Evolutionary conservation across 2,329 filamentous ascomycete species (phyloP).

Genomic region (Cladobotryum protrusum): DNA sequence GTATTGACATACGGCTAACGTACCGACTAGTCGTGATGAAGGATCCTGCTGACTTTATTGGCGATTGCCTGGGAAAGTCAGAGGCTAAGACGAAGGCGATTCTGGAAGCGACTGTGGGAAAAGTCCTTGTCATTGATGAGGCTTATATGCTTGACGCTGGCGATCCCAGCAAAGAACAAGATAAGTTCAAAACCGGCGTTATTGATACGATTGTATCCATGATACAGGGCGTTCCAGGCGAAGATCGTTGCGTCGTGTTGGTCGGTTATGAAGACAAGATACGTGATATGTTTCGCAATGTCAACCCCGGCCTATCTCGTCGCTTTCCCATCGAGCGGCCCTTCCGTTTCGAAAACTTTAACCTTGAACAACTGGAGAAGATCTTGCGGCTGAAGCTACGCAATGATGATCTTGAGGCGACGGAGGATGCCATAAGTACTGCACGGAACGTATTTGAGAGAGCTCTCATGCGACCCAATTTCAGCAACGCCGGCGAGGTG

Average conservation of each 20-base stretch:
- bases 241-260: conserved; percentile 67
- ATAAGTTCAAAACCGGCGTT: conserved; percentile 55
- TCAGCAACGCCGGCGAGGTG: conserved; percentile 70
- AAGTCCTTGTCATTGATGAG: conserved; percentile 73
- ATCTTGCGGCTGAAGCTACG: conserved; percentile 61
- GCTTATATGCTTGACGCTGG: conserved; percentile 59
- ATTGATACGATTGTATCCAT: conserved; percentile 71
- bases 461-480: conserved; percentile 58
- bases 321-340: conserved; percentile 59
- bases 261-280: conserved; percentile 66
- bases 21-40: conserved; percentile 53
- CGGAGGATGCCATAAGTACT: conserved; percentile 43
- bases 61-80: conserved; percentile 54
- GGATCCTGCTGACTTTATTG: conserved; percentile 67
- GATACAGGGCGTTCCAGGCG: conserved; percentile 61
- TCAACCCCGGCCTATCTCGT: conserved; percentile 62
- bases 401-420: conserved; percentile 47
- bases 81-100: conserved; percentile 67
- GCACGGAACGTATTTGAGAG: conserved; percentile 54
- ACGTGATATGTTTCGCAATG: conserved; percentile 65
- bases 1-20: not conserved
- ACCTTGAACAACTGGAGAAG: conserved; percentile 45
- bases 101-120: conserved; percentile 57
- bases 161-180: conserved; percentile 20
- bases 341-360: conserved; percentile 65